Percentiles rank a stretch among this genome's conserved stretches.
These are phyloP conservation scores for Solanum tarapatanum DNA, from an alignment of 257 asterid genomes.

Conservation along the genomic window DNA sequence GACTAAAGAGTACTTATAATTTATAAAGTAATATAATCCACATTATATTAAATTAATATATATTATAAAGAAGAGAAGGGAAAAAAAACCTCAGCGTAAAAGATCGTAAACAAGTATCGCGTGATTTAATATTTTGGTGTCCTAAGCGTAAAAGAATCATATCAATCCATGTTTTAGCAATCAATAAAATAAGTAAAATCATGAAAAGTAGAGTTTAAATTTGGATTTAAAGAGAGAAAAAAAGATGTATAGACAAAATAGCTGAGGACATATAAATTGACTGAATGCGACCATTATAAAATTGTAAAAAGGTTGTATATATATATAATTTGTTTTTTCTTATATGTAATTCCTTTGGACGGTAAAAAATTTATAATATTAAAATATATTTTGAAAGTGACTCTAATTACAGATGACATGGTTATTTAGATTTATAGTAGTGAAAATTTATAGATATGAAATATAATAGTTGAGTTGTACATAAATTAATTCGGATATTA, in stretches of 20 bases:
- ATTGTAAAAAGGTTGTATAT: not conserved
- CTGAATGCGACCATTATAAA: not conserved
- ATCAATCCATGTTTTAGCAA: accelerated
- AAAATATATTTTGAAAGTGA: not conserved
- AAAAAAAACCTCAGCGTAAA: not conserved
- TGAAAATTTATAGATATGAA: not conserved
- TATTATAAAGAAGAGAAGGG: not conserved
- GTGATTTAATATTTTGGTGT: not conserved
- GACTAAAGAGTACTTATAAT: not conserved
- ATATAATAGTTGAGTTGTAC: no score
- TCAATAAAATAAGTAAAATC: not conserved
- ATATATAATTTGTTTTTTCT: not conserved
- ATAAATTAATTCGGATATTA: not conserved
- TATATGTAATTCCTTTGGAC: not conserved
- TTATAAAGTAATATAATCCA: not conserved
- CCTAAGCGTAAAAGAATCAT: accelerated
- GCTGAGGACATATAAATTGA: not conserved
- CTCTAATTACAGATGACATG: not conserved
- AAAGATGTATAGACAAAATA: not conserved
- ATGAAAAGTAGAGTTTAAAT: not conserved
- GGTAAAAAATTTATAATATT: no score
- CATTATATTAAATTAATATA: not conserved
- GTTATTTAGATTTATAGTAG: not conserved
- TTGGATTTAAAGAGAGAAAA: not conserved
- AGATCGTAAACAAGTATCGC: accelerated